Evolutionary conservation across 441 rosid genomes (phyloP).

Genomic region (Raphanus hybrid): DNA sequence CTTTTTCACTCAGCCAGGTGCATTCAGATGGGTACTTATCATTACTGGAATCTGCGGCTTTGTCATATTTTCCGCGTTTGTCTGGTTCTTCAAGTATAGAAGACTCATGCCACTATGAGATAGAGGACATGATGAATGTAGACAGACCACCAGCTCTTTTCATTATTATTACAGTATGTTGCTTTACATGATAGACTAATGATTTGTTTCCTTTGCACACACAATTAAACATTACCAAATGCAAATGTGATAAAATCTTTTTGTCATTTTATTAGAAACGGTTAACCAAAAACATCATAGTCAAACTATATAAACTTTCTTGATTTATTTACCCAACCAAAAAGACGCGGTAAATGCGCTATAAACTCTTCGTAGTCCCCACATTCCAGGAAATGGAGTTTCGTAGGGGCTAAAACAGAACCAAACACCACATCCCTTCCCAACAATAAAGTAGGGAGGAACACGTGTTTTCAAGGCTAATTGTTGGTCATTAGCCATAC

Average conservation of each 20-base stretch:
- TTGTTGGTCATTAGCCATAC: too few species aligned
- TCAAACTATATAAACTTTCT: too few species aligned
- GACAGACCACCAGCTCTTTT: too few species aligned
- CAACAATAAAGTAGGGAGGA: too few species aligned
- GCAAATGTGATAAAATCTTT: conserved; percentile 15
- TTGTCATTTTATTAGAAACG: neutral
- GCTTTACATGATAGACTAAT: neutral
- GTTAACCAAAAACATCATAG: neutral
- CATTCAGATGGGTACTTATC: conserved; percentile 90
- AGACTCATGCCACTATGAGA: conserved; percentile 85
- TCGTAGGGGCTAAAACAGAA: neutral
- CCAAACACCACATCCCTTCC: too few species aligned
- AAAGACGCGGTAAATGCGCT: conserved; percentile 4
- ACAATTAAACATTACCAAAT: conserved; percentile 22
- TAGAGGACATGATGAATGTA: conserved; percentile 29
- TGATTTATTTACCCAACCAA: neutral
- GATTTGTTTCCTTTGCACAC: conserved; percentile 18
- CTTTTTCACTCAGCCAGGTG: conserved; percentile 64
- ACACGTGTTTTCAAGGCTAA: too few species aligned
- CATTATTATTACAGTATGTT: conserved; percentile 7
- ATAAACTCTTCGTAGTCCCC: neutral
- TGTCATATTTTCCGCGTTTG: conserved; percentile 70
- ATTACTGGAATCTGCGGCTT: conserved; percentile 72
- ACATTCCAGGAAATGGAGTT: neutral
- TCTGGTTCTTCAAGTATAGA: conserved; percentile 91